Percentiles rank a stretch among this genome's conserved stretches.
phyloP scores from a whole-genome alignment of 345 rosid genomes.

The Carallia brachiata region DNA sequence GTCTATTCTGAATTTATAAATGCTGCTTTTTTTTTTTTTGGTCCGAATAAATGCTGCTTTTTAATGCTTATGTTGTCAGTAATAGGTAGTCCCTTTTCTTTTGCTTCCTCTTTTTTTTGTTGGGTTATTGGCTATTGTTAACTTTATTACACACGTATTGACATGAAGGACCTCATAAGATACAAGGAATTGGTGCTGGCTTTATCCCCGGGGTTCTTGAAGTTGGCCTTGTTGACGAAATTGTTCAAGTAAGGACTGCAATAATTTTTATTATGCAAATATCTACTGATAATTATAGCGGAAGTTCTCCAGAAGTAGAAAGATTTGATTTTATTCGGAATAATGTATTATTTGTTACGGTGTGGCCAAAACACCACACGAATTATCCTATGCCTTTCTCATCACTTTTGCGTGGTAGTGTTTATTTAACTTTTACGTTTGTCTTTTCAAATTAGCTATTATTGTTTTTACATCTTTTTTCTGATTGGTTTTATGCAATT shows the following conservation, averaged over 20 bases:
- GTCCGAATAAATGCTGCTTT: neutral
- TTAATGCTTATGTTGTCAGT: neutral
- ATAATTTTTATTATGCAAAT: neutral
- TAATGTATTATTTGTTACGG: neutral
- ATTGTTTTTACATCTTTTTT: neutral
- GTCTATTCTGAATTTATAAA: neutral
- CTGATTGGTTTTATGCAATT: neutral
- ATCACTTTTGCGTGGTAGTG: no score
- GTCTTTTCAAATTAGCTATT: no score
- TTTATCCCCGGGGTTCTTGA: slow-evolving; percentile 79
- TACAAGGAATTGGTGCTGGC: slow-evolving; percentile 96
- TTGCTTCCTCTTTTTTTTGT: neutral
- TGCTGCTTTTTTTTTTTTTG: neutral
- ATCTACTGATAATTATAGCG: neutral
- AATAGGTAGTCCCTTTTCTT: neutral
- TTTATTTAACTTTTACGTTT: no score
- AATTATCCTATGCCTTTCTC: no score
- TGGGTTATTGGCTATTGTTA: neutral
- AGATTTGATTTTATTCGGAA: no score
- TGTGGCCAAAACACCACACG: no score
- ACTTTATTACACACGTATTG: neutral
- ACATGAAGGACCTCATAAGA: slow-evolving; percentile 76
- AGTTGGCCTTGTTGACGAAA: slow-evolving; percentile 67
- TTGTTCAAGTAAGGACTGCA: slow-evolving; percentile 55
- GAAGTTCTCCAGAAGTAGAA: no score